phyloP scores from a whole-genome alignment of 805 yeast genomes.

The Kluyveromyces wickerhamii region DNA sequence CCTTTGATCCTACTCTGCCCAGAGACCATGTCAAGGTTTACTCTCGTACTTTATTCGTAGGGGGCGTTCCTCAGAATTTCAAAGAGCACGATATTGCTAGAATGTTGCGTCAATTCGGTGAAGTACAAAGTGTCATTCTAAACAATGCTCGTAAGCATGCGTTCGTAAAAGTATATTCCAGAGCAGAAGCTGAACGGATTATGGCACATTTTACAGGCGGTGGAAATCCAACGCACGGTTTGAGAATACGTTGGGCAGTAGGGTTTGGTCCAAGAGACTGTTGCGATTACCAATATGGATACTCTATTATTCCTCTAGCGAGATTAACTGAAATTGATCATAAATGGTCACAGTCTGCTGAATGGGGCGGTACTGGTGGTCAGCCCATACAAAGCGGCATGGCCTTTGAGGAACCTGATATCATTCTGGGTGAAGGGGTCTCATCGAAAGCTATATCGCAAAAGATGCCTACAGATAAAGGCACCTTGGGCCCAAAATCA shows the following conservation, averaged over 20 bases:
- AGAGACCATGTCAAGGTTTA: constrained; percentile 73
- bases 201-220: constrained; percentile 64
- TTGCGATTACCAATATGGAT: constrained; percentile 88
- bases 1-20: constrained; percentile 63
- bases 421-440: constrained; percentile 90
- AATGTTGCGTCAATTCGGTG: constrained; percentile 76
- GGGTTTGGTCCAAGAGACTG: constrained; percentile 99
- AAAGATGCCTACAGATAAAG: constrained; percentile 86
- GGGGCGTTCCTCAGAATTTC: constrained; percentile 85
- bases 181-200: constrained; percentile 85
- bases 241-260: constrained; percentile 97
- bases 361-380: constrained; percentile 97
- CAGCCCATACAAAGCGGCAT: constrained; percentile 68
- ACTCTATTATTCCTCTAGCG: constrained; percentile 76
- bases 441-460: constrained; percentile 86
- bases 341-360: constrained; percentile 81
- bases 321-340: constrained; percentile 92
- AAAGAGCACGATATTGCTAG: constrained; percentile 63
- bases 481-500: constrained; percentile 79
- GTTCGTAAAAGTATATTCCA: constrained; percentile 85
- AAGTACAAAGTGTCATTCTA: constrained; percentile 83
- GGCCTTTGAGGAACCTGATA: constrained; percentile 94
- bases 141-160: constrained; percentile 92
- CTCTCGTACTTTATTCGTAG: constrained; percentile 87
- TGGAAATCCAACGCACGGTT: constrained; percentile 39